Percentiles rank a stretch among this genome's conserved stretches.
These are phyloP conservation scores for Suzukiozyma palmioleophila DNA, from an alignment of 1,139 yeast genomes.

Conservation along the genomic window DNA sequence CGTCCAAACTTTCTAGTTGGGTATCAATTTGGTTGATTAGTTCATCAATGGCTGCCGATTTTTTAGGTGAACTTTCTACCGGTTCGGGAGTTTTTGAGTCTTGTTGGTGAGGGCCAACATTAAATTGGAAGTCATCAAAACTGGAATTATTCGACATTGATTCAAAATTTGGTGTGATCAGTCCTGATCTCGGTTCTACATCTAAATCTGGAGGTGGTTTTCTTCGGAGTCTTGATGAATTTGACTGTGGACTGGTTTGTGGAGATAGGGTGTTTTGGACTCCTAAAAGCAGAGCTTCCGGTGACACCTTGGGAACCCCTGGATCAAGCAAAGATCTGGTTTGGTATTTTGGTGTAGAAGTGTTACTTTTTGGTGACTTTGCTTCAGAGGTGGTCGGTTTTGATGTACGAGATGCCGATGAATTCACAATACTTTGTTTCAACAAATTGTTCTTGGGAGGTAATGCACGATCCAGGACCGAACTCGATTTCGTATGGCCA, in stretches of 20 bases:
- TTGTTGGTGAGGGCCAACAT: not conserved
- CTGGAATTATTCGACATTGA: slow-evolving; percentile 4
- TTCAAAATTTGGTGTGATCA: slow-evolving; percentile 4
- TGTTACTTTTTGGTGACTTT: not conserved
- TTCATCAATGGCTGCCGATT: not conserved
- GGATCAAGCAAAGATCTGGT: slow-evolving; percentile 3
- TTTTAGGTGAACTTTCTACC: no score
- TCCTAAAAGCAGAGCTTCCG: not conserved
- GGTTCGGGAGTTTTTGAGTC: not conserved
- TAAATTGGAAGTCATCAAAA: slow-evolving; percentile 4
- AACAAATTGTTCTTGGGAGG: slow-evolving; percentile 2
- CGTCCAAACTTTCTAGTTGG: not conserved
- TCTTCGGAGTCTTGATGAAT: slow-evolving; percentile 10
- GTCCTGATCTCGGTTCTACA: slow-evolving; percentile 6
- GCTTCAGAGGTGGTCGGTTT: not conserved
- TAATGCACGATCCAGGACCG: slow-evolving; percentile 4
- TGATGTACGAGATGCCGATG: not conserved
- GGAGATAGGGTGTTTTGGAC: not conserved
- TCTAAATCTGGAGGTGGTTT: slow-evolving; percentile 22
- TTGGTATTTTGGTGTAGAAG: not conserved
- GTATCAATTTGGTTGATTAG: slow-evolving; percentile 1
- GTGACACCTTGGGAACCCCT: not conserved
- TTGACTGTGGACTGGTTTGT: not conserved
- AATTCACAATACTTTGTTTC: not conserved
- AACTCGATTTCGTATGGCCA: not conserved